Evolutionary conservation across 495 filamentous ascomycete genomes (phyloP), one percentile per base, ranked within the genome.

Genomic region (Amphirosellinia nigrospora): DNA sequence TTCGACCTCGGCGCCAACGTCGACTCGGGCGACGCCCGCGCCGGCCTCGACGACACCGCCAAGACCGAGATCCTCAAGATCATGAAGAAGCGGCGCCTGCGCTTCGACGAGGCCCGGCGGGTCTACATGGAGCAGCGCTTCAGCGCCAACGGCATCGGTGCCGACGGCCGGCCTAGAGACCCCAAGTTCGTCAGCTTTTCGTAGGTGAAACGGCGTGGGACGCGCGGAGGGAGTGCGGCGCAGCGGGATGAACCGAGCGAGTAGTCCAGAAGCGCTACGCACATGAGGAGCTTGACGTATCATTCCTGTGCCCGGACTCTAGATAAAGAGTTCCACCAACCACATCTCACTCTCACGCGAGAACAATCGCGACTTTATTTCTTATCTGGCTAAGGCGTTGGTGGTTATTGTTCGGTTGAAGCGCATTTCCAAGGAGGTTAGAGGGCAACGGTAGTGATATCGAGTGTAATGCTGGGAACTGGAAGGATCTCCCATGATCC

Each of bases 111-210:
- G 83, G 96, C 96, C 32, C 86, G 96, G 69, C 83, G 91, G 60
- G 86, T 94, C 26, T 95, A 91, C 74, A 94, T 92, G 74, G 90
- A 97, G 83, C 88, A 93, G 70, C 84, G 90, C 70, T 96, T 99
- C 75, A 86, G 86, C 73, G 93, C 89, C 77, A 93, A 97, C 74
- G 91, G 91, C 65, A 98, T 99, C 75, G 94, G 89, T 13, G 84
- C 90, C 19, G 96, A 98, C 79, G 96, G 96, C 41, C 81, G 89
- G 75, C 96, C 96, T 61, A 89, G 89, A 78, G 96, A 98, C 86
- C 93, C 94, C 67, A 97, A 97, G 84, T 96, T 97, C 77, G 93
- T 97, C 13, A 94, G 92, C 66, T 97, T 97, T 80, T 96, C 93
- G 32, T 96, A 63, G 77, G 34, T 34, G 16, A 63, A 78, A 38